Percentiles rank a stretch among this genome's conserved stretches.
Evolutionary conservation across 805 yeast species (phyloP).

Genomic region (Yarrowia hollandica): DNA sequence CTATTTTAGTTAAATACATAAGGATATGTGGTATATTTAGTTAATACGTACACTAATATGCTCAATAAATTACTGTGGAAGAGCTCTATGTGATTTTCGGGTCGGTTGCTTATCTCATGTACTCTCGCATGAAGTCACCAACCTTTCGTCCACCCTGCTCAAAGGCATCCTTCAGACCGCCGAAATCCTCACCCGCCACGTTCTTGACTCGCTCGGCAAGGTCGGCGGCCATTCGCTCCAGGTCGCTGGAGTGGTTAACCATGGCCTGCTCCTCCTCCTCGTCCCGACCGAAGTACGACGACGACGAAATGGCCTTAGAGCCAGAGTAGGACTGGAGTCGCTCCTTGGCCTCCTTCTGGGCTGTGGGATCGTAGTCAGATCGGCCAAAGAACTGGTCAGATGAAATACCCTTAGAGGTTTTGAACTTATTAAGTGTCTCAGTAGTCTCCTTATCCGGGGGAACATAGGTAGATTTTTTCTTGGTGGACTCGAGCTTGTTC

Average conservation of each 20-base stretch:
- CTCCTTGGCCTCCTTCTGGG: conserved; percentile 75
- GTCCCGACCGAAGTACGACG: conserved; percentile 88
- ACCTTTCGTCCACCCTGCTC: conserved; percentile 92
- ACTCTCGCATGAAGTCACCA: conserved; percentile 83
- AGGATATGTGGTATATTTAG: background rate
- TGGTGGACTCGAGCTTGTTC: conserved; percentile 33
- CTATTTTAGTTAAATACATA: background rate
- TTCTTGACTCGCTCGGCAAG: conserved; percentile 68
- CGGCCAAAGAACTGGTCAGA: conserved; percentile 94
- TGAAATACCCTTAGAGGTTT: conserved; percentile 89
- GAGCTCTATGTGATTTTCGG: conserved; percentile 25
- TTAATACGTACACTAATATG: conserved; percentile 16
- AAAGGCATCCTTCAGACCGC: conserved; percentile 82
- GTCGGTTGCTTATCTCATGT: conserved; percentile 50
- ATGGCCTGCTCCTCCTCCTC: conserved; percentile 48
- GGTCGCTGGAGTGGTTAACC: conserved; percentile 37
- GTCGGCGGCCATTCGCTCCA: conserved; percentile 61
- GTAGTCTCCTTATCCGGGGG: conserved; percentile 32
- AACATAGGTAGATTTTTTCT: conserved; percentile 38
- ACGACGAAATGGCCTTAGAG: conserved; percentile 87
- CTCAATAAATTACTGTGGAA: conserved; percentile 28
- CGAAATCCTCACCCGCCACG: conserved; percentile 85
- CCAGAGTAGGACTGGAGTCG: conserved; percentile 80
- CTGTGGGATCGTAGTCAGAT: conserved; percentile 73
- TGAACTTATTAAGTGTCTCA: conserved; percentile 57